These are phyloP conservation scores for Plasmodium knowlesi DNA, from an alignment of 169 alveolate species.

Conservation along the genomic window DNA sequence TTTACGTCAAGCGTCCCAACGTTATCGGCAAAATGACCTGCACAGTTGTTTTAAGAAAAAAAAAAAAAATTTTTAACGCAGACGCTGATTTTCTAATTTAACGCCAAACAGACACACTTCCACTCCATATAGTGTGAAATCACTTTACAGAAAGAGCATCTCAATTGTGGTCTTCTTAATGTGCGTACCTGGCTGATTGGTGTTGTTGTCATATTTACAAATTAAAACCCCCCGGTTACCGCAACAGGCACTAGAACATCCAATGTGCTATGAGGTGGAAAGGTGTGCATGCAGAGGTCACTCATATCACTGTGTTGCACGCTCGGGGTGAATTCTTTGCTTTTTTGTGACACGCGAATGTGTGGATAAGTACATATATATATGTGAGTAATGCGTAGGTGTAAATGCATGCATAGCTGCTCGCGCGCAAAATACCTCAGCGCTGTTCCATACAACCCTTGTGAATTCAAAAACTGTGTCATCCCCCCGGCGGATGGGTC, in stretches of 20 bases:
- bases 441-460: slow-evolving; percentile 43
- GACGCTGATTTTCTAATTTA: not conserved
- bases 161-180: not conserved
- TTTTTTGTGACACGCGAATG: not conserved
- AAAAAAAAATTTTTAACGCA: not conserved
- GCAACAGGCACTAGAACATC: slow-evolving; percentile 65
- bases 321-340: not conserved
- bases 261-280: slow-evolving; percentile 24
- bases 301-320: not conserved
- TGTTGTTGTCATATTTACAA: slow-evolving; percentile 48
- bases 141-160: not conserved
- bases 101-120: not conserved
- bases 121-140: not conserved
- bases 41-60: not conserved
- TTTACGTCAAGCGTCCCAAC: slow-evolving; percentile 62
- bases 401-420: not conserved
- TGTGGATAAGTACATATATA: not conserved
- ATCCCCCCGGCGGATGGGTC: slow-evolving; percentile 19
- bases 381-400: not conserved
- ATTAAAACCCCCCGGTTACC: slow-evolving; percentile 20
- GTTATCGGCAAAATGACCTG: slow-evolving; percentile 62
- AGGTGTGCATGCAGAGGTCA: not conserved
- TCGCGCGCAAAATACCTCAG: slow-evolving; percentile 6
- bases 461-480: slow-evolving; percentile 64
- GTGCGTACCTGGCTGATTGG: slow-evolving; percentile 52